phyloP scores from a whole-genome alignment of 768 basidiomycete species.

The Boletus reticulatus region DNA sequence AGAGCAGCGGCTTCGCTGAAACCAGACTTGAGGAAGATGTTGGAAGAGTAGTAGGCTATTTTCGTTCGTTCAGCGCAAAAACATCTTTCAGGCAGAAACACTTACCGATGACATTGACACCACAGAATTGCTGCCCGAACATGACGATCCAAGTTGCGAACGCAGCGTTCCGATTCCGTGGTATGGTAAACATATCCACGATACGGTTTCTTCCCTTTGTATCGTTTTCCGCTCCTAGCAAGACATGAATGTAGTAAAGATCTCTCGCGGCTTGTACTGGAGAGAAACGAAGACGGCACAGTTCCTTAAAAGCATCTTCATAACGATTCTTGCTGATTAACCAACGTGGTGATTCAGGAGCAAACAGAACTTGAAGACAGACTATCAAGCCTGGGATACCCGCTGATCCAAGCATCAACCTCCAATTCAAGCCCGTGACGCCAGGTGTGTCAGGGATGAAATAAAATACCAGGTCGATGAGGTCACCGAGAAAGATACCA shows the following conservation, averaged over 20 bases:
- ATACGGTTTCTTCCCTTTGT: constrained; percentile 58
- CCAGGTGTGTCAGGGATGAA: constrained; percentile 45
- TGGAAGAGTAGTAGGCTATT: constrained; percentile 77
- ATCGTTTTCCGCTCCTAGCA: constrained; percentile 63
- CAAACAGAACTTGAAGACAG: constrained; percentile 43
- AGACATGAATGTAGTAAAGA: constrained; percentile 72
- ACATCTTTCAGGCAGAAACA: neutral
- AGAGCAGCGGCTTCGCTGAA: constrained; percentile 56
- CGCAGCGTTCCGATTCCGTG: constrained; percentile 67
- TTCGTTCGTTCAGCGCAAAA: neutral
- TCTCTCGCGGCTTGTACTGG: constrained; percentile 80
- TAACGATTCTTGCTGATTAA: constrained; percentile 77
- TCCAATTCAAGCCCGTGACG: constrained; percentile 59
- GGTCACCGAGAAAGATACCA: constrained; percentile 75
- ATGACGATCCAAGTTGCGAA: constrained; percentile 64
- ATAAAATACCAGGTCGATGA: constrained; percentile 62
- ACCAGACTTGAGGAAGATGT: constrained; percentile 63
- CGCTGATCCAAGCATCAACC: no score
- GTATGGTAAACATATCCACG: constrained; percentile 70
- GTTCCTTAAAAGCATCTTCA: constrained; percentile 60
- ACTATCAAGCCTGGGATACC: constrained; percentile 33
- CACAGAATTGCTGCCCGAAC: constrained; percentile 84
- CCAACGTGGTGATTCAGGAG: constrained; percentile 82
- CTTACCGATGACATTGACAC: constrained; percentile 62
- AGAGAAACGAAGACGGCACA: constrained; percentile 65